phyloP scores from a whole-genome alignment of 2,329 filamentous ascomycete genomes.

The Huntiella decipiens region DNA sequence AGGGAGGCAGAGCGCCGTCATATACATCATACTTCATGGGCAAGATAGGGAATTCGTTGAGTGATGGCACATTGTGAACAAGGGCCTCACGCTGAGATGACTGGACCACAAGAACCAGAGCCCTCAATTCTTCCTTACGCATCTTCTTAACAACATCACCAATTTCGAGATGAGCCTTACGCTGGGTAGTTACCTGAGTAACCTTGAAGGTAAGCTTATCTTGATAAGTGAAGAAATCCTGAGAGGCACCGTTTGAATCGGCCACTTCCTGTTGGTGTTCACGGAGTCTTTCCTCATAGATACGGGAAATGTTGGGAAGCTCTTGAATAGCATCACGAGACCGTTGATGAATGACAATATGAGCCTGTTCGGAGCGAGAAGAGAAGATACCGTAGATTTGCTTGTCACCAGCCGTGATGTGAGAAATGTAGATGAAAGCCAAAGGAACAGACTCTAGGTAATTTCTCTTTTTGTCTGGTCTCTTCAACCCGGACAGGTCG shows the following conservation, averaged over 20 bases:
- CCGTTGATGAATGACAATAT: constrained; percentile 76
- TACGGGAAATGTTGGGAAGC: constrained; percentile 73
- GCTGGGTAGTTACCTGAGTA: constrained; percentile 69
- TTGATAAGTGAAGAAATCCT: constrained; percentile 72
- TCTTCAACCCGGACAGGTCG: constrained; percentile 57
- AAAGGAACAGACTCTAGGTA: constrained; percentile 62
- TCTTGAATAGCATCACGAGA: constrained; percentile 59
- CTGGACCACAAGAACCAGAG: constrained; percentile 73
- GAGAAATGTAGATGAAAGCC: constrained; percentile 80
- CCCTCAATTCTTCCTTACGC: constrained; percentile 63
- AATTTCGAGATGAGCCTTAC: constrained; percentile 77
- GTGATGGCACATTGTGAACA: constrained; percentile 63
- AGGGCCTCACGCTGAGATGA: constrained; percentile 69
- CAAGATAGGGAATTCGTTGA: constrained; percentile 71
- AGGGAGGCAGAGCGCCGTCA: constrained; percentile 72
- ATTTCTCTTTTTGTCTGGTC: constrained; percentile 39
- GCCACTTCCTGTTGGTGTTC: constrained; percentile 46
- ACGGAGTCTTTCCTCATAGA: constrained; percentile 61
- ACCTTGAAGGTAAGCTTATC: constrained; percentile 71
- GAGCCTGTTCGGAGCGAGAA: constrained; percentile 56
- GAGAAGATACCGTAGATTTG: constrained; percentile 93
- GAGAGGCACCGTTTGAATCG: constrained; percentile 43
- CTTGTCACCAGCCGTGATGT: constrained; percentile 74
- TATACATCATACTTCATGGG: constrained; percentile 63
- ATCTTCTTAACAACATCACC: constrained; percentile 79